Evolutionary conservation across 352 stramenopile genomes (phyloP).

Genomic region (Globisporangium abappressorium): DNA sequence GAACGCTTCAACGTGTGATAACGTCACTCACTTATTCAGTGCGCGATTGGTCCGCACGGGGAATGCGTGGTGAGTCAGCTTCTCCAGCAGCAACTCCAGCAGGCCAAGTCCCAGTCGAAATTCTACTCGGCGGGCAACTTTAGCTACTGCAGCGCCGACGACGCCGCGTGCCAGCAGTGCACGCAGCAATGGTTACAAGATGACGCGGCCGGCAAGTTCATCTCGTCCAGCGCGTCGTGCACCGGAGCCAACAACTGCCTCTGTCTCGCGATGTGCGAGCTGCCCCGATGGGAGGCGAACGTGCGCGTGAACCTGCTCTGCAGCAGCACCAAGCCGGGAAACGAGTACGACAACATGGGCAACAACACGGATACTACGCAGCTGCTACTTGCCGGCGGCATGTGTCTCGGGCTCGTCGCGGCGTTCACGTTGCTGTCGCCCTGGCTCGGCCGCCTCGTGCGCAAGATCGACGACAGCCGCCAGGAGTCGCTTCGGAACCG

Average conservation of each 20-base stretch:
- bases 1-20: neutral
- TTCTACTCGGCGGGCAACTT: neutral
- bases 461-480: constrained; percentile 15
- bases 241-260: constrained; percentile 13
- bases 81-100: neutral
- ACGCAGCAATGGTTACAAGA: constrained; percentile 1
- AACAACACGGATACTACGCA: neutral
- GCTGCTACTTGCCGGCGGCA: constrained; percentile 6
- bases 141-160: constrained; percentile 8
- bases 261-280: constrained; percentile 18
- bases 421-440: constrained; percentile 13
- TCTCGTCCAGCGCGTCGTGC: constrained; percentile 5
- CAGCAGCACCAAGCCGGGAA: neutral
- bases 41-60: constrained; percentile 30
- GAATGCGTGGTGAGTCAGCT: constrained; percentile 31
- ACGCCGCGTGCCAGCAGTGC: constrained; percentile 13
- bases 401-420: constrained; percentile 6
- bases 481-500: neutral
- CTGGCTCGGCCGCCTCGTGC: constrained; percentile 17
- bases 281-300: constrained; percentile 8
- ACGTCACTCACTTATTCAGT: constrained; percentile 11
- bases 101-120: constrained; percentile 4
- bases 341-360: neutral
- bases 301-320: constrained; percentile 2
- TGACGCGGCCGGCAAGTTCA: neutral